Conservation (phyloP, 2,329 filamentous ascomycete genomes). For the Dactylellina sp. region DNA sequence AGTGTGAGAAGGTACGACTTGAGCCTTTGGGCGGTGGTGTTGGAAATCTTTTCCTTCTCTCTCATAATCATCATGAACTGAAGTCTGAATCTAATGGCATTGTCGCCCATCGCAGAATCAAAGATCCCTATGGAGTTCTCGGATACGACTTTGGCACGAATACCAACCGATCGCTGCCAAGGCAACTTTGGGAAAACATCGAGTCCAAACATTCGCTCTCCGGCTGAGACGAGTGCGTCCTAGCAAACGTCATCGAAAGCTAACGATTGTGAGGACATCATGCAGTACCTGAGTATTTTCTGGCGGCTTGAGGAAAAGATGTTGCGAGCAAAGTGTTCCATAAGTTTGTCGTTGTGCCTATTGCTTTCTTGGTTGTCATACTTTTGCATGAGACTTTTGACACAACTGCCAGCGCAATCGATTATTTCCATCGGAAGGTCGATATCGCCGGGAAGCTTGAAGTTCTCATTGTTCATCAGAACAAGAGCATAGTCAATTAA, state of each 20-base stretch:
- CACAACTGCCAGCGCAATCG: slow-evolving; percentile 14
- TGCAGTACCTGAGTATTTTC: slow-evolving; percentile 19
- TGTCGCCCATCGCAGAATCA: slow-evolving; percentile 29
- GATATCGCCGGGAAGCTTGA: slow-evolving; percentile 15
- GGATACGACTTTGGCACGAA: slow-evolving; percentile 19
- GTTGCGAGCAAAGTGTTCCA: slow-evolving; percentile 36
- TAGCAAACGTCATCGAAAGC: slow-evolving; percentile 46
- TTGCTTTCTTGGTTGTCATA: slow-evolving; percentile 11
- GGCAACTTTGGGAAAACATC: slow-evolving; percentile 12
- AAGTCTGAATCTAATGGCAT: slow-evolving; percentile 31
- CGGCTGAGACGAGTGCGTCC: slow-evolving; percentile 38
- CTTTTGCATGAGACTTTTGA: slow-evolving; percentile 18
- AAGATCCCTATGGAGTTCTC: slow-evolving; percentile 30
- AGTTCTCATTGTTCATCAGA: slow-evolving; percentile 35
- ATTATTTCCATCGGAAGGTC: slow-evolving; percentile 36
- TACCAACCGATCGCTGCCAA: slow-evolving; percentile 16
- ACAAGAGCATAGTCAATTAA: slow-evolving; percentile 34
- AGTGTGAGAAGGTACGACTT: slow-evolving; percentile 22
- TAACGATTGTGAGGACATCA: slow-evolving; percentile 28
- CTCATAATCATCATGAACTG: slow-evolving; percentile 36
- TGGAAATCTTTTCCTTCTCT: slow-evolving; percentile 36
- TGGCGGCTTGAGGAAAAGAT: slow-evolving; percentile 32
- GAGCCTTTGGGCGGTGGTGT: slow-evolving; percentile 7
- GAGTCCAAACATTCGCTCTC: slow-evolving; percentile 34
- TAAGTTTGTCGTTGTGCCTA: slow-evolving; percentile 12